Conservation (phyloP, 306 rosid genomes). For the Hippophae rhamnoides region DNA sequence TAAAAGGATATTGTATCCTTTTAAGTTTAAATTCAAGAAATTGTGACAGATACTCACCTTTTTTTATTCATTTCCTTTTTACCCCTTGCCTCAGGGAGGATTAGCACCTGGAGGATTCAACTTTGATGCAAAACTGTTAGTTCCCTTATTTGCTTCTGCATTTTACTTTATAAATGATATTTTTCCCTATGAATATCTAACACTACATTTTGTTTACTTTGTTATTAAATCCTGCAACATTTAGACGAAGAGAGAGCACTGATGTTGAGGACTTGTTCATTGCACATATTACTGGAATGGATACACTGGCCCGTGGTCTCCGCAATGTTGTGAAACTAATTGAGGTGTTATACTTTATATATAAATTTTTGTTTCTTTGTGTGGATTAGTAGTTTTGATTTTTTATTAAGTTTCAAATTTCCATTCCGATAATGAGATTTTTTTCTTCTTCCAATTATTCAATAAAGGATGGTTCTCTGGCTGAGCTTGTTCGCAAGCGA, state of each 20-base stretch:
- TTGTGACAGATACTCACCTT: not conserved
- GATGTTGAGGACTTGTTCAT: slow-evolving; percentile 94
- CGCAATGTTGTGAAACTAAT: slow-evolving; percentile 66
- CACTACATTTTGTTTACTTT: not conserved
- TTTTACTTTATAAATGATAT: not conserved
- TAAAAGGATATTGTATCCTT: slow-evolving; percentile 1
- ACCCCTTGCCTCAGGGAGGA: slow-evolving; percentile 48
- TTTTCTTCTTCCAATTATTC: slow-evolving; percentile 2
- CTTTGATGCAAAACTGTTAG: slow-evolving; percentile 91
- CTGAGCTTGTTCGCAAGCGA: slow-evolving; percentile 73
- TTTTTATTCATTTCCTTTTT: not conserved
- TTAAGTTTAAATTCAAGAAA: slow-evolving; percentile 4
- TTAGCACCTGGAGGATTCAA: slow-evolving; percentile 98
- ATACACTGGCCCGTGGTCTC: slow-evolving; percentile 86
- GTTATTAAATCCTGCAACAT: slow-evolving; percentile 4
- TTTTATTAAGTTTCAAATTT: not conserved
- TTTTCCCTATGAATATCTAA: not conserved
- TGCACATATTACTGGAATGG: slow-evolving; percentile 85
- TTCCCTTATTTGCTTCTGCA: slow-evolving; percentile 11
- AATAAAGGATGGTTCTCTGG: slow-evolving; percentile 66
- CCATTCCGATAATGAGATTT: not conserved
- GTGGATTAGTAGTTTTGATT: not conserved
- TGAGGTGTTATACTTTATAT: slow-evolving; percentile 38
- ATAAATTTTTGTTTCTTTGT: not conserved
- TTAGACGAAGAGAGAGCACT: slow-evolving; percentile 90